A percentile compares a stretch with the other conserved stretches of the same genome.
phyloP scores from a whole-genome alignment of 2,329 filamentous ascomycete species.

The Arthrobotrys entomopaga region DNA sequence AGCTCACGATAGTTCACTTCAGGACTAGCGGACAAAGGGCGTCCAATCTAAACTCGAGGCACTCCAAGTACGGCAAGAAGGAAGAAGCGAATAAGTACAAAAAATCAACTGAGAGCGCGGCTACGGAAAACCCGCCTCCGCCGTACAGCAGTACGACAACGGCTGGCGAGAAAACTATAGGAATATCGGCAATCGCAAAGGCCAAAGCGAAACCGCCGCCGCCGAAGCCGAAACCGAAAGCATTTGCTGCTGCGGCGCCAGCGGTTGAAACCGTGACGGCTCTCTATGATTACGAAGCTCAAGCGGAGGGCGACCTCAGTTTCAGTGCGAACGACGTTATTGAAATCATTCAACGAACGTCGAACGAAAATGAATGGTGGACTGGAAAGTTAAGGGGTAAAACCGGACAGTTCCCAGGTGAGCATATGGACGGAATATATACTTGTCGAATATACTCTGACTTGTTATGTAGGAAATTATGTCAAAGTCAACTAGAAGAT shows the following conservation, averaged over 20 bases:
- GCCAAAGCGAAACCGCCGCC: conserved; percentile 72
- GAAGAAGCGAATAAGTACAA: conserved; percentile 60
- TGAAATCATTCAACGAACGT: conserved; percentile 83
- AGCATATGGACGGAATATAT: neutral
- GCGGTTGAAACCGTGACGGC: conserved; percentile 75
- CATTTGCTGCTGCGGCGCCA: conserved; percentile 69
- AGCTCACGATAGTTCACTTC: conserved; percentile 85
- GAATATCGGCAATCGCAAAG: conserved; percentile 74
- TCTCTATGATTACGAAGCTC: conserved; percentile 94
- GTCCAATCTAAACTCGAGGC: conserved; percentile 60
- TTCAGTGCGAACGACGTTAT: conserved; percentile 90
- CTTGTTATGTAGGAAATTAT: conserved; percentile 62
- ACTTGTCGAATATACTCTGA: conserved; percentile 5
- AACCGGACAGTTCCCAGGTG: conserved; percentile 90
- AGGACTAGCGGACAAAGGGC: conserved; percentile 80
- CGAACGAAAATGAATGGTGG: conserved; percentile 98
- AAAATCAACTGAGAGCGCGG: conserved; percentile 59
- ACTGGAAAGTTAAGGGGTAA: conserved; percentile 80
- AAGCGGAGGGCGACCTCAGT: conserved; percentile 91
- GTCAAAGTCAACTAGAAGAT: conserved; percentile 62
- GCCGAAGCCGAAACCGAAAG: conserved; percentile 82
- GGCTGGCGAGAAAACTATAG: conserved; percentile 61
- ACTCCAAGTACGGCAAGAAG: conserved; percentile 66
- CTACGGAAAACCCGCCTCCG: conserved; percentile 73
- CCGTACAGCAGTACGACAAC: conserved; percentile 71